A percentile compares a stretch with the other conserved stretches of the same genome.
These are phyloP conservation scores for Tephrocybe sp. DNA, from an alignment of 768 basidiomycete genomes.

Conservation along the genomic window DNA sequence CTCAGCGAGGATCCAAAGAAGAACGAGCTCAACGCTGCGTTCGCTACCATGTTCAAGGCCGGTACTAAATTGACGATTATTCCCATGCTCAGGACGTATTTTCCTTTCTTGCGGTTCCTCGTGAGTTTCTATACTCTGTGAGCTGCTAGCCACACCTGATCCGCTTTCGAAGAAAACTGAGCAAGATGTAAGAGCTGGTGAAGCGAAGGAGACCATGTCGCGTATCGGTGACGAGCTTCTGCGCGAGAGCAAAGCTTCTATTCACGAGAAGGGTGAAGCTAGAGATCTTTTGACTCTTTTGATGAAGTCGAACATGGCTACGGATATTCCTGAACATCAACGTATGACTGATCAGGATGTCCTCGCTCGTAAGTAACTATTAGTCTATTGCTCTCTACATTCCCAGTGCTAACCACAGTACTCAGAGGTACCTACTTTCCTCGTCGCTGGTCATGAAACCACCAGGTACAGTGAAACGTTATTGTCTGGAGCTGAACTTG, in stretches of 20 bases:
- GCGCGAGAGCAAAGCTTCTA: constrained; percentile 37
- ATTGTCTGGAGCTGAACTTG: too few relatives aligned
- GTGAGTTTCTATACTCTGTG: constrained; percentile 21
- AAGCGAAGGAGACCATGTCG: constrained; percentile 33
- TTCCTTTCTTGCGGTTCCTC: constrained; percentile 34
- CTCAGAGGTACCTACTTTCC: constrained; percentile 47
- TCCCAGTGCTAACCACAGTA: background rate
- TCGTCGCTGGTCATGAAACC: constrained; percentile 49
- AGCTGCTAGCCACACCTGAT: background rate
- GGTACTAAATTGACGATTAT: constrained; percentile 32
- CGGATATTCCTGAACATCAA: constrained; percentile 30
- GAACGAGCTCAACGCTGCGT: constrained; percentile 47
- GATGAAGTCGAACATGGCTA: constrained; percentile 53
- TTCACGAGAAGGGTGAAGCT: constrained; percentile 19
- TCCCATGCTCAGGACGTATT: constrained; percentile 22
- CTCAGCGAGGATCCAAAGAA: constrained; percentile 23
- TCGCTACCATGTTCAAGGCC: constrained; percentile 41
- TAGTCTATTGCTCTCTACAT: background rate
- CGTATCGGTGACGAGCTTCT: constrained; percentile 42
- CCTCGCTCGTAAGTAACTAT: constrained; percentile 11
- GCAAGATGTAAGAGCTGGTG: constrained; percentile 12
- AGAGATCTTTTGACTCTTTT: constrained; percentile 47
- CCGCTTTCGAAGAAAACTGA: constrained; percentile 16
- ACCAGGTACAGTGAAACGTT: constrained; percentile 29
- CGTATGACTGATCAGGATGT: constrained; percentile 20